phyloP scores from a whole-genome alignment of 768 basidiomycete genomes.

The Tylopilus felleus region DNA sequence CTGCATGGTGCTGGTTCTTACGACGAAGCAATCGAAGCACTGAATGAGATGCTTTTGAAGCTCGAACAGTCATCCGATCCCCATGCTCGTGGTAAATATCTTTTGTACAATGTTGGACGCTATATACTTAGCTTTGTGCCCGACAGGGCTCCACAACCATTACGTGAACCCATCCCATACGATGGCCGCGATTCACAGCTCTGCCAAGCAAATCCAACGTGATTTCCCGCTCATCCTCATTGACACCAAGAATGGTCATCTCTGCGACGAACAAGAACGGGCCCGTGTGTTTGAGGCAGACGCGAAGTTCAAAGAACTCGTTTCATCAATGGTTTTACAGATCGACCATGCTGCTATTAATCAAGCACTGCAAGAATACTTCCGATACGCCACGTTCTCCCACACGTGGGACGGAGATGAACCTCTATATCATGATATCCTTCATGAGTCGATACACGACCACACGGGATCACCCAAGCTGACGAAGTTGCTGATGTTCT shows the following conservation, averaged over 20 bases:
- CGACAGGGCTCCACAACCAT: background rate
- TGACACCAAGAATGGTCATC: constrained; percentile 10
- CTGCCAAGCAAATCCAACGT: background rate
- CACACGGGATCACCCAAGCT: constrained; percentile 4
- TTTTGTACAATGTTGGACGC: background rate
- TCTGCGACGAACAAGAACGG: constrained; percentile 11
- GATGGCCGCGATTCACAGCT: background rate
- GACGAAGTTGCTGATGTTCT: constrained; percentile 18
- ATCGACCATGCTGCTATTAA: background rate
- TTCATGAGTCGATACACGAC: constrained; percentile 9
- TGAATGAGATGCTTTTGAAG: constrained; percentile 2
- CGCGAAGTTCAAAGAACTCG: constrained; percentile 11
- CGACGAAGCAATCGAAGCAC: constrained; percentile 16
- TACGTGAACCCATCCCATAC: constrained; percentile 8
- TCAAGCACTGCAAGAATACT: constrained; percentile 9
- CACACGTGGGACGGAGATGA: constrained; percentile 22
- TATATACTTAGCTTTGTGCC: background rate
- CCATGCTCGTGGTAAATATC: constrained; percentile 3
- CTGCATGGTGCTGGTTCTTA: constrained; percentile 13
- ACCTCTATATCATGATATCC: constrained; percentile 15
- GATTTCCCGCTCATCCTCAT: constrained; percentile 15
- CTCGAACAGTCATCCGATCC: constrained; percentile 2
- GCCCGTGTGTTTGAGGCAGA: constrained; percentile 8
- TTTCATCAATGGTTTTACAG: constrained; percentile 10
- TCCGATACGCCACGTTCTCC: constrained; percentile 21